Evolutionary conservation across 2,329 filamentous ascomycete species (phyloP).

Genomic region (Thermoascus crustaceus): DNA sequence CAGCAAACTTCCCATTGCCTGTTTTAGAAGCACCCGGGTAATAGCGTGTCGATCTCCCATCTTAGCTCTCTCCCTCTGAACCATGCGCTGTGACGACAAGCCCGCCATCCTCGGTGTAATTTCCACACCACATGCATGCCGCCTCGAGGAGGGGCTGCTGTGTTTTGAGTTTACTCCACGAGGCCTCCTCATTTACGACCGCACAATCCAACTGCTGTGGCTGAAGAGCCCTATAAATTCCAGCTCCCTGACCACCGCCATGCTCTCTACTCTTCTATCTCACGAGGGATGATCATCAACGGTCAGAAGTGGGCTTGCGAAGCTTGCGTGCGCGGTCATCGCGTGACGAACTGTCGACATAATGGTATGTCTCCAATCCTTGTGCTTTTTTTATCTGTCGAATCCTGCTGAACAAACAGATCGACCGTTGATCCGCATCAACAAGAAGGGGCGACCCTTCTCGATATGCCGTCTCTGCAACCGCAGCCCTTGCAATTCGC

Average conservation of each 20-base stretch:
- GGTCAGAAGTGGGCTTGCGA: slow-evolving; percentile 4
- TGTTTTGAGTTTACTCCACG: too few relatives aligned
- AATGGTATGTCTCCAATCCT: not conserved
- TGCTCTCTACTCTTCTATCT: not conserved
- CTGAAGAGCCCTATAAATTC: not conserved
- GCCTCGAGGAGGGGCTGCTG: not conserved
- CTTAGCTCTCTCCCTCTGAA: not conserved
- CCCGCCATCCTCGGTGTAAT: not conserved
- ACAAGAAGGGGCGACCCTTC: slow-evolving; percentile 92
- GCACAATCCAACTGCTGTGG: not conserved
- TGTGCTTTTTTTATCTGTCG: not conserved
- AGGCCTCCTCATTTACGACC: slow-evolving; percentile 1
- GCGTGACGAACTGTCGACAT: slow-evolving; percentile 1
- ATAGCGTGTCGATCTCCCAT: too few relatives aligned
- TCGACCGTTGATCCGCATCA: slow-evolving; percentile 84
- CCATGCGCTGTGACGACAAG: not conserved
- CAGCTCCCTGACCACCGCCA: not conserved
- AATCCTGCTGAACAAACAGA: slow-evolving; percentile 44
- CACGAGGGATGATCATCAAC: slow-evolving; percentile 4
- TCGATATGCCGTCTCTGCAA: slow-evolving; percentile 91
- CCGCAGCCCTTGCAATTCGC: slow-evolving; percentile 78
- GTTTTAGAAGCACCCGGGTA: too few relatives aligned
- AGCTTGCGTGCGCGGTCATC: slow-evolving; percentile 3
- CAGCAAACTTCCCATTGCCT: too few relatives aligned
- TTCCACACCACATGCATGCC: slow-evolving; percentile 1